Evolutionary conservation across 2,329 filamentous ascomycete species (phyloP), one percentile per base, ranked within the genome.

Genomic region (Calycina herbarum): DNA sequence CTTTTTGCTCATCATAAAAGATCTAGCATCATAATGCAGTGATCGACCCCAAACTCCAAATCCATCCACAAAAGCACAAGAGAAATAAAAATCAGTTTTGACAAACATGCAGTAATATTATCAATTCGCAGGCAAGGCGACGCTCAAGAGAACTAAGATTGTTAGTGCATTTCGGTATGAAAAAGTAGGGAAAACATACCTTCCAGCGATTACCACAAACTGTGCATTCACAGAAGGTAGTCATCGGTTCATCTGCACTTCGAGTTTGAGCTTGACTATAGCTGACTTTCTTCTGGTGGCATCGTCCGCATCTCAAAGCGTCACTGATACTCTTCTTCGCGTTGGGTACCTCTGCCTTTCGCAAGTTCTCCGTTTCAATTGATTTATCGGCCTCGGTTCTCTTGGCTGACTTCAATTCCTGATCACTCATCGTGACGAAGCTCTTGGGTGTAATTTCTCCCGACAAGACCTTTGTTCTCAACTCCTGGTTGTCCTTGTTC

Each of bases 211-310:
- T 84, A 59, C 88, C 88, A 74, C 88, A 91, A 69, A 86, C 82
- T 75, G 86, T 87, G 75, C 88, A 91, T 76, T 89, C 87, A 79
- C 88, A 91, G 77, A 91, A 91, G 42, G 88, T 91, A 68, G 88
- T 91, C 88, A 91, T 91, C 71, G 94, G 94, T 81, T 98, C 95
- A 85, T 99, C 95, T 71, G 95, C 95, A 81, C 88, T 91, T 70
- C 95, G 86, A 17, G 95, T 99, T 83, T 99, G 95, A 4, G 95
- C 95, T 81, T 99, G 95, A 59, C 88, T 93, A 80, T 99, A 99
- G 79, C 90, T 93, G 76, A 98, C 95, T 83, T 93, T 94, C 83
- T 91, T 94, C 85, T 96, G 85, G 74, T 91, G 91, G 80, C 95
- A 99, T 79, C 93, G 94, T 75, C 93, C 87, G 81, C 95, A 99